Percentiles rank a stretch among this genome's conserved stretches.
These are phyloP conservation scores for Phaeophleospora eucalypticola DNA, from an alignment of 2,329 filamentous ascomycete genomes.

Conservation along the genomic window DNA sequence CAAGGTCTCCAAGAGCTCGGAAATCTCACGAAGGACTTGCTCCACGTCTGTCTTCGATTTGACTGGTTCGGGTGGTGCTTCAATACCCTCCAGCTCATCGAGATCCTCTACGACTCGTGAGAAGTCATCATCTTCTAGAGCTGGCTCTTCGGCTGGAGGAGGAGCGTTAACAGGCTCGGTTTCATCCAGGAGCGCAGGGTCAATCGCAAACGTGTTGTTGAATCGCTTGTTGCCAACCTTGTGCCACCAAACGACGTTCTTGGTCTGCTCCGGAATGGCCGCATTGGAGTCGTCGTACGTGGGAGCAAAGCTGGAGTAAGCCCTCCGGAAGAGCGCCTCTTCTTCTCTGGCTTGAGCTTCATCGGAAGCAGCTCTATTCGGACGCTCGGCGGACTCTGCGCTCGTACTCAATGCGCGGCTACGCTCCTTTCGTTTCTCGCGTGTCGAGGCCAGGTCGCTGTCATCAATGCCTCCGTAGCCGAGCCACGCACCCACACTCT, in stretches of 20 bases:
- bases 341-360: constrained; percentile 54
- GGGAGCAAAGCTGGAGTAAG: constrained; percentile 76
- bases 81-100: constrained; percentile 15
- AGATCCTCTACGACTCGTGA: constrained; percentile 26
- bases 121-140: constrained; percentile 34
- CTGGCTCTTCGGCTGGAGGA: constrained; percentile 29
- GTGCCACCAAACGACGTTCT: constrained; percentile 73
- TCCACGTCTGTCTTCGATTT: constrained; percentile 36
- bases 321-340: constrained; percentile 70
- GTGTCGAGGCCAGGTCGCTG: constrained; percentile 53
- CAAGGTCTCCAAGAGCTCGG: constrained; percentile 70
- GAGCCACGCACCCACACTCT: constrained; percentile 64
- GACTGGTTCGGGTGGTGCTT: constrained; percentile 15
- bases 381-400: constrained; percentile 50
- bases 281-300: constrained; percentile 69
- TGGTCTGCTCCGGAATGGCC: constrained; percentile 62
- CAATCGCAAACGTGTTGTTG: constrained; percentile 58
- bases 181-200: constrained; percentile 39
- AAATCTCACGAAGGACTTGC: constrained; percentile 64
- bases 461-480: constrained; percentile 49
- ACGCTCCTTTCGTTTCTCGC: constrained; percentile 62
- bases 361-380: constrained; percentile 27
- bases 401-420: constrained; percentile 67
- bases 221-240: constrained; percentile 63
- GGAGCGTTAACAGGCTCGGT: constrained; percentile 25